These are phyloP conservation scores for Ganoderma boninense DNA, from an alignment of 1,284 basidiomycete genomes.

Conservation along the genomic window DNA sequence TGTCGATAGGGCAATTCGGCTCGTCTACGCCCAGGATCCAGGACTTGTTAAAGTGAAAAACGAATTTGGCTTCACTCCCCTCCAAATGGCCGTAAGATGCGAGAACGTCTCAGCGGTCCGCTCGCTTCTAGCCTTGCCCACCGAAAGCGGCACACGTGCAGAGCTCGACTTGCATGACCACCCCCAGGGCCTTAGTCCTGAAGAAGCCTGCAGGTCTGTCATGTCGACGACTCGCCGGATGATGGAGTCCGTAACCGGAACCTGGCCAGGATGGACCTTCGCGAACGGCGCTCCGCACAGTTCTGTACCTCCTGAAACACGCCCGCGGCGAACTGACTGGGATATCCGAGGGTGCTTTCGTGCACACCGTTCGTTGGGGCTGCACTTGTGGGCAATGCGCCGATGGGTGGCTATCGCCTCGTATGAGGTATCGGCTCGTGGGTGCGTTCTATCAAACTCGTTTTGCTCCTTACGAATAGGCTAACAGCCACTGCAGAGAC, in stretches of 20 bases:
- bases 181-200: conserved; percentile 11
- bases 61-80: not conserved
- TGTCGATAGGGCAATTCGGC: not conserved
- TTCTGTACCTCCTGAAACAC: conserved; percentile 19
- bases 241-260: not conserved
- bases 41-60: not conserved
- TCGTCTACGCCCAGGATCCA: not conserved
- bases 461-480: not conserved
- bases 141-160: conserved; percentile 17
- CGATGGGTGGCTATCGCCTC: conserved; percentile 34
- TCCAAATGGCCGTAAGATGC: not conserved
- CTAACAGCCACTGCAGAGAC: not conserved
- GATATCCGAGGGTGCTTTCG: conserved; percentile 18
- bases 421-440: conserved; percentile 27
- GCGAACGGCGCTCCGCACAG: conserved; percentile 7
- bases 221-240: not conserved
- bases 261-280: not conserved
- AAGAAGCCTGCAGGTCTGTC: not conserved
- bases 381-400: conserved; percentile 33
- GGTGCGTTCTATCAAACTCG: not conserved
- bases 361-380: conserved; percentile 23
- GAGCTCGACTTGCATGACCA: conserved; percentile 10
- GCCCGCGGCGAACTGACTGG: conserved; percentile 19
- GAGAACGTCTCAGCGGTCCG: not conserved
- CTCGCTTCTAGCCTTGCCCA: not conserved